Evolutionary conservation across 2,329 filamentous ascomycete genomes (phyloP), one percentile per base, ranked within the genome.

Genomic region (Ascochyta lentis): DNA sequence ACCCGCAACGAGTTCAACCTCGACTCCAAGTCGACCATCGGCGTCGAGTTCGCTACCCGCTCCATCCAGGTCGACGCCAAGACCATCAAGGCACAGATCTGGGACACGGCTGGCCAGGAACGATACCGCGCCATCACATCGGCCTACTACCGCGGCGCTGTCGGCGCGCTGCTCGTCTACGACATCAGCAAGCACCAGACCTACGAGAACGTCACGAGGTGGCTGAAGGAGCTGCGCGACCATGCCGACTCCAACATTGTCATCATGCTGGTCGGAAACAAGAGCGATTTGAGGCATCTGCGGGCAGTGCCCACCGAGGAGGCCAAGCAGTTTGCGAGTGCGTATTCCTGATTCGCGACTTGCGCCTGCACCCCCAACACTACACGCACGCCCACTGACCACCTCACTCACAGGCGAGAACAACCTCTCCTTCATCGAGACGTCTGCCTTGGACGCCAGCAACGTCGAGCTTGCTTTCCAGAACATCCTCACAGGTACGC

Each of bases 61-160:
- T 97, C 92, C 68, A 99, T 99, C 77, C 94, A 98, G 81, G 95
- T 99, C 74, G 95, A 99, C 81, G 90, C 91, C 76, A 99, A 99
- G 86, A 99, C 95, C 64, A 99, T 99, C 88, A 99, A 99, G 86
- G 95, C 95, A 70, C 95, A 99, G 84, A 99, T 99, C 74, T 99
- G 96, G 95, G 95, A 99, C 83, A 99, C 95, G 56, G 95, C 95
- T 67, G 95, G 95, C 68, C 95, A 99, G 83, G 95, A 99, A 82
- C 90, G 95, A 78, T 99, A 98, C 84, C 91, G 96, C 77, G 95
- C 95, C 77, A 99, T 99, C 79, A 99, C 95, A 69, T 97, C 95
- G 58, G 95, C 95, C 68, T 99, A 99, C 84, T 99, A 99, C 81
- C 90, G 95, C 72, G 96, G 95, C 73, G 96, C 95, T 51, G 95